Evolutionary conservation across 495 filamentous ascomycete genomes (phyloP), one percentile per base, ranked within the genome.

Genomic region (Penicillium antarcticum): DNA sequence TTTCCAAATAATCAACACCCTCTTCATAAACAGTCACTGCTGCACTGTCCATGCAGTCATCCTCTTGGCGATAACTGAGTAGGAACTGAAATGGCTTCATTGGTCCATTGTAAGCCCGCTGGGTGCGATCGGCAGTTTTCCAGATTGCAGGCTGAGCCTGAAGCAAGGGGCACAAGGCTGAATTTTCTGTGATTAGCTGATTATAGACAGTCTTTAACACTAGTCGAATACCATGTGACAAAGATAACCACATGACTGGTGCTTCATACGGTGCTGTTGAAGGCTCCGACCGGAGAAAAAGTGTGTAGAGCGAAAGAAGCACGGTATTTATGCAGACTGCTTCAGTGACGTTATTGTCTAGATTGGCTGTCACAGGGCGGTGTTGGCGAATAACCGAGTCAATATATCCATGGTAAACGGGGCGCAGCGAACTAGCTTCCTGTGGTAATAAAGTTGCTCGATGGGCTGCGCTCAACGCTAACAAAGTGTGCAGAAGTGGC

Each of bases 1-100:
- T 52, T 23, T 68, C 70, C 17, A 78, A 48, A 48, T 67, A 74
- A 24, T 46, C 45, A 5, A 75, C 49, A 3, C 61, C 54, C 12
- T 53, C 42, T 26, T 62, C 51, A 45, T 78, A 78, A n/a, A 64
- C 63, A 3, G 56, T 43, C 16, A 57, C 41, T 29, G 59, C 65
- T 8, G 65, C 55, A 0, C 57, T 41, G 36, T 64, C 52, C 61
- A 57, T 33, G 3, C 46, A 33, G 16, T 63, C 60, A 31, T 55
- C 44, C 2, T 52, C 51, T 4, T 6, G 32, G n/a, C 29, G 42
- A 45, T 60, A 55, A 7, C 53, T 43, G 12, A 60, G 53, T 13
- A 57, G 52, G 39, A 52, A 52, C 3, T 53, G 57, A 16, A 60
- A 57, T 13, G 51, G 48, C n/a, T 52, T 60, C 2, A 16, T n/a